Evolutionary conservation across 768 basidiomycete species (phyloP), one percentile per base, ranked within the genome.

Genomic region (Termitomyces sp.): DNA sequence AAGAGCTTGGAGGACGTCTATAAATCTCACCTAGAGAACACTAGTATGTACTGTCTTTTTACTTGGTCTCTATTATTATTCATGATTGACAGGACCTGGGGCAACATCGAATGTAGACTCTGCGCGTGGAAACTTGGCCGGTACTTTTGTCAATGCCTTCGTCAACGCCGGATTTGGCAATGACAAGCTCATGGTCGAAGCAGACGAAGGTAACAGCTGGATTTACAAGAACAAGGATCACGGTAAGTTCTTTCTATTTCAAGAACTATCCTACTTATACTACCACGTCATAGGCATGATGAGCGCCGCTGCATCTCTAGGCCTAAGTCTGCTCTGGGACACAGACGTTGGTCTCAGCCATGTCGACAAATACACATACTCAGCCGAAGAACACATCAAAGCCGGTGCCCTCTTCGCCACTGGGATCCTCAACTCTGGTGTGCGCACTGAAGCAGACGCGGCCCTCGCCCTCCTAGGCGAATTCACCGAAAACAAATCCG

Each of bases 171-270:
- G 96, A 0, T 99, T 95, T 67, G 94, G 94, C 24, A 99, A 99
- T 69, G 97, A 99, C 71, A 98, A 97, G 70, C 82, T 99, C 54
- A 96, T 99, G 92, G 94, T 95, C 5, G 89, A 88, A 67, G 96
- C 94, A 1, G 91, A 94, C 58, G 95, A 97, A 66, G 96, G 97
- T 14, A 92, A 85, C 71, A 95, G 93, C 65, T 99, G 94, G 94
- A 93, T 99, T 57, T 99, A 98, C 80, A 98, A 98, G 82, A 98
- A 98, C 79, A 98, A 98, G 75, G 96, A 98, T 53, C 93, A 97
- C 61, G 97, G 95, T 87, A 57, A 22, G 79, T 67, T 14, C 5
- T 8, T n/a, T 12, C 4, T n/a, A 39, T 10, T 16, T 43, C 9
- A 2, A 41, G n/a, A 18, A 41, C 1, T 41, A 41, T 41, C 43